Evolutionary conservation across 768 basidiomycete genomes (phyloP).

Genomic region (Leucosporidium scottii): DNA sequence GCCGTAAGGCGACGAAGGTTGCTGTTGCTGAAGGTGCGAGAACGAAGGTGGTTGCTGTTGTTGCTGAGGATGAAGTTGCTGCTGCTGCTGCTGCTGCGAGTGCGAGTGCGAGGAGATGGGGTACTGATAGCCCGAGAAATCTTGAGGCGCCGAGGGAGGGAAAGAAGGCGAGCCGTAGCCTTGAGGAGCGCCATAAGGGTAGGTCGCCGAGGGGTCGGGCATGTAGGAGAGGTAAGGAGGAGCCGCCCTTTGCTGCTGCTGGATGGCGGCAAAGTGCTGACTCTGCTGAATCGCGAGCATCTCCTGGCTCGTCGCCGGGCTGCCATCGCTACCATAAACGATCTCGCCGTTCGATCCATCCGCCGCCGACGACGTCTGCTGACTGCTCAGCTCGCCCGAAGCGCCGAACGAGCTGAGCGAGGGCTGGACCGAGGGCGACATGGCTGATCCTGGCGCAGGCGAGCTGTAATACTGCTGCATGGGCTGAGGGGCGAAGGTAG

Average conservation of each 20-base stretch:
- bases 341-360: neutral
- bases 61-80: too few species aligned
- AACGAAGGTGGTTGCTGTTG: neutral
- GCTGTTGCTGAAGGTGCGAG: neutral
- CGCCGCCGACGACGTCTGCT: neutral
- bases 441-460: too few species aligned
- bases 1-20: neutral
- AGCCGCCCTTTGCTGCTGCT: neutral
- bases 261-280: neutral
- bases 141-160: too few species aligned
- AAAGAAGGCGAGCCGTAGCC: too few species aligned
- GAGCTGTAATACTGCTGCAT: too few species aligned
- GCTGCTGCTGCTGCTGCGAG: too few species aligned
- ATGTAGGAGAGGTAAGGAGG: neutral
- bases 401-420: too few species aligned
- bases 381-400: too few species aligned
- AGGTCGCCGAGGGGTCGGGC: neutral
- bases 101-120: too few species aligned
- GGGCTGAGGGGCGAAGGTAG: too few species aligned
- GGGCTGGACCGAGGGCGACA: too few species aligned
- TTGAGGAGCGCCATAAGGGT: neutral
- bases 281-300: neutral
- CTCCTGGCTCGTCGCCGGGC: neutral
- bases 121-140: too few species aligned
- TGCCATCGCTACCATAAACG: slow-evolving; percentile 1